Base-by-base conservation (phyloP, 2,329 filamentous ascomycete genomes). In the Alternaria sp. region DNA sequence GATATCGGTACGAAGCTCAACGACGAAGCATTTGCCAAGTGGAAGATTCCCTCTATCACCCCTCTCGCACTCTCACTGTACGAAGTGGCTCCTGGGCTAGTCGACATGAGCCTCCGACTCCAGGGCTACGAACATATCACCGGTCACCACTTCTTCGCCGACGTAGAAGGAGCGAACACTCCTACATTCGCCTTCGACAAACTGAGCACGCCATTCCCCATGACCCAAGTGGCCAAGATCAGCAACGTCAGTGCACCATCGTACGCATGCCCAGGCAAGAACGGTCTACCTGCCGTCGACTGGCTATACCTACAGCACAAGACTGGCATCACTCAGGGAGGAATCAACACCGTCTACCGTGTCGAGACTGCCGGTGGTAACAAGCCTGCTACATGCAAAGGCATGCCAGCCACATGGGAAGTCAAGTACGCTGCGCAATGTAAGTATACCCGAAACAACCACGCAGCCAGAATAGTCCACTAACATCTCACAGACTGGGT, bases 131-230 rank as follows among this genome's bases (percentile, higher is more conserved):
- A 73, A 57, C 58, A 71, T 6, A 84, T 85, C 70, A 75, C 89
- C 14, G 91, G 90, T 28, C 84, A 88, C 71, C 91, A 93, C 83
- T 91, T 84, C 85, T 93, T 93, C 83, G 86, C 78, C 64, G 66
- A 50, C 66, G 61, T 70, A 23, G 44, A 51, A 20, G 60, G 51
- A 25, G 61, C 53, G 50, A 73, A 47, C 79, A 84, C 65, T 0
- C 90, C 91, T 1, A 87, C 84, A 12, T 93, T 92, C 75, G 83
- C 87, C 62, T 82, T 92, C 41, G 74, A 79, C 55, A 75, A 78
- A 43, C 71, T 75, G 37, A 73, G 61, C 78, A 28, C 77, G 82
- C 73, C 78, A 14, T 65, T 76, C 84, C 68, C 82, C 81, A 62
- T 82, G 79, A 66, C 73, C 15, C 70, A 74, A 21, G 75, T 78